Conservation (phyloP, 768 basidiomycete species). For the Flagelloscypha sp. region DNA sequence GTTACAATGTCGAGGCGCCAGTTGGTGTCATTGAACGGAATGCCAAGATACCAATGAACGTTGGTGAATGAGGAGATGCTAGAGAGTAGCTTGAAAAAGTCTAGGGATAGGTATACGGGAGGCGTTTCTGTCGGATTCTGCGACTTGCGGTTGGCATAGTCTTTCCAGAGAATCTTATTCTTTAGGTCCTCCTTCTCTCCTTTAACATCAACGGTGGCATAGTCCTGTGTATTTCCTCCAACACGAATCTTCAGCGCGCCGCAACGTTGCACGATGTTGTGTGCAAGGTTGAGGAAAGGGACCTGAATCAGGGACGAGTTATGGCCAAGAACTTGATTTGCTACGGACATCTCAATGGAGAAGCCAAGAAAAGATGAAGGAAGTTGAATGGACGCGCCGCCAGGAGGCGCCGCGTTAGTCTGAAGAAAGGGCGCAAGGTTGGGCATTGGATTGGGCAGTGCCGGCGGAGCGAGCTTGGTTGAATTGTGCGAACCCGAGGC, state of each 20-base stretch:
- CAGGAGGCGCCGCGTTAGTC: no score
- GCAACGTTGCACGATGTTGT: constrained; percentile 54
- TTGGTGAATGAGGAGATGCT: constrained; percentile 52
- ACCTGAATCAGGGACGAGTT: constrained; percentile 48
- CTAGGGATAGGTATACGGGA: constrained; percentile 52
- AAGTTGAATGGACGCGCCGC: no score
- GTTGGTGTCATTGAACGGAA: constrained; percentile 61
- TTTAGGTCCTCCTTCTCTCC: no score
- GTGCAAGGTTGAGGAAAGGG: constrained; percentile 71
- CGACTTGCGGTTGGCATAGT: no score
- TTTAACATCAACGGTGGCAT: no score
- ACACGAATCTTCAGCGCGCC: constrained; percentile 60
- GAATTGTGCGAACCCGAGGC: no score
- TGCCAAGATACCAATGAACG: constrained; percentile 57
- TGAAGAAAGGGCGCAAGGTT: no score
- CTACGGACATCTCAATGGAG: constrained; percentile 55
- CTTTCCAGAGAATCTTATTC: no score
- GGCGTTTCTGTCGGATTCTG: constrained; percentile 70
- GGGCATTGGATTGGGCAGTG: no score
- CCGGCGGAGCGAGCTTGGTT: no score
- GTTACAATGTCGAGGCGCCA: constrained; percentile 47
- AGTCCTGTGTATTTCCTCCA: constrained; percentile 78
- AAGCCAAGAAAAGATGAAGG: constrained; percentile 52
- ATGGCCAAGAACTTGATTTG: constrained; percentile 43
- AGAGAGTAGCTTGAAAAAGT: constrained; percentile 57